Conservation (phyloP, 176 grass and related monocot species). For the Eleusine indica region DNA sequence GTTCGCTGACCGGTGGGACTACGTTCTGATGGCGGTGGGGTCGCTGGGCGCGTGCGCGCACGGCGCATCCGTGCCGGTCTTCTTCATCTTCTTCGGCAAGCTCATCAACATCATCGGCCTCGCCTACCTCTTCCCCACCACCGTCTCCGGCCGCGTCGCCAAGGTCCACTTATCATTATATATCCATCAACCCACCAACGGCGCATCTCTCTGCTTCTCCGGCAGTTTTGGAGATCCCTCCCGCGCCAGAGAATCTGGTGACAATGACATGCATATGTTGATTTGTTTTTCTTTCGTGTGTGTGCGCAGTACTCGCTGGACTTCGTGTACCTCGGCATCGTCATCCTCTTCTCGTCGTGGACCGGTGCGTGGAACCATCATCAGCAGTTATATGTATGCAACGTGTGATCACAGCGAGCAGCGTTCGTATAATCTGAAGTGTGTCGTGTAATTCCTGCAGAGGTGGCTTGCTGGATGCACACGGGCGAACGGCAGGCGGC, state of each 20-base stretch:
- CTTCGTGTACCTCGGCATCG: constrained; percentile 88
- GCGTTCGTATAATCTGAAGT: not conserved
- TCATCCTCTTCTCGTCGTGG: constrained; percentile 97
- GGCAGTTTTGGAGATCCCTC: constrained; percentile 1
- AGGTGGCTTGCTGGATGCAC: constrained; percentile 99
- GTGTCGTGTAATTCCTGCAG: constrained; percentile 18
- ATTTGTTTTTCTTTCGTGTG: not conserved
- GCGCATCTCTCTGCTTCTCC: not conserved
- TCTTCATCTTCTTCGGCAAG: constrained; percentile 99
- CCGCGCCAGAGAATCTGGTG: not conserved
- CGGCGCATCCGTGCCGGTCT: constrained; percentile 95
- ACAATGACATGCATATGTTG: not conserved
- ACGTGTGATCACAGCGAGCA: not conserved
- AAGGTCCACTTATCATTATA: constrained; percentile 18
- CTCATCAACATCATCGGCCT: constrained; percentile 99
- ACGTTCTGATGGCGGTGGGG: constrained; percentile 76
- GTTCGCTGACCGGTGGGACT: constrained; percentile 97
- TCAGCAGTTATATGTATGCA: not conserved
- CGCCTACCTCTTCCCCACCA: constrained; percentile 89
- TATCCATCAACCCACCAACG: not conserved
- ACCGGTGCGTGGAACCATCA: constrained; percentile 45
- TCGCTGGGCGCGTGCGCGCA: constrained; percentile 90
- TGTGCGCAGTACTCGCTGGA: constrained; percentile 84
- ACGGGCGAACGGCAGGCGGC: constrained; percentile 95
- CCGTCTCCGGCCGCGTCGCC: constrained; percentile 74